phyloP scores from a whole-genome alignment of 352 stramenopile species.

The Detonula confervacea region DNA sequence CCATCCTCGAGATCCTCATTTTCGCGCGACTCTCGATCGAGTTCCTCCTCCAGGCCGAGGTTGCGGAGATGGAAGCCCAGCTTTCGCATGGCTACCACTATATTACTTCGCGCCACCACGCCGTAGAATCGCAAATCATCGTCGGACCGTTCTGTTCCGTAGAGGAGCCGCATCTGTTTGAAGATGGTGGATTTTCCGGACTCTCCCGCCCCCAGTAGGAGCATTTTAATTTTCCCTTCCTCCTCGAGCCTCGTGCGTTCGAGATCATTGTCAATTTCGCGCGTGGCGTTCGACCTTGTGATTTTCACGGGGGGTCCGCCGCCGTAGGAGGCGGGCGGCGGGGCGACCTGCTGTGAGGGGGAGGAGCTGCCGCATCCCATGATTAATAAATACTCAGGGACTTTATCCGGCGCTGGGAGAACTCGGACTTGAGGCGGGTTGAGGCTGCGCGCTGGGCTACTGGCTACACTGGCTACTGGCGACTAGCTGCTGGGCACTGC shows the following conservation, averaged over 20 bases:
- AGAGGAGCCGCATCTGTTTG: slow-evolving; percentile 87
- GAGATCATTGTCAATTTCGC: slow-evolving; percentile 38
- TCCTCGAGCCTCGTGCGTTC: slow-evolving; percentile 63
- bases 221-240: slow-evolving; percentile 92
- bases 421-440: too few species aligned
- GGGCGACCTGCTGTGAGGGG: slow-evolving; percentile 1
- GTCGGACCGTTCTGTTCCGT: slow-evolving; percentile 69
- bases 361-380: slow-evolving; percentile 48
- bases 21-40: slow-evolving; percentile 66
- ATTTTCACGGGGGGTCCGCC: slow-evolving; percentile 1
- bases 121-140: slow-evolving; percentile 83
- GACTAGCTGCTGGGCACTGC: too few species aligned
- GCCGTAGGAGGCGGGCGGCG: neutral
- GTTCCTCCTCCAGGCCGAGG: slow-evolving; percentile 66
- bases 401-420: too few species aligned
- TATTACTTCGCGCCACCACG: slow-evolving; percentile 80
- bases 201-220: slow-evolving; percentile 93
- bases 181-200: slow-evolving; percentile 94
- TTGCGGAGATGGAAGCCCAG: slow-evolving; percentile 67
- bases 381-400: too few species aligned
- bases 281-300: slow-evolving; percentile 1
- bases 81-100: slow-evolving; percentile 78
- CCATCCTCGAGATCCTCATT: slow-evolving; percentile 37
- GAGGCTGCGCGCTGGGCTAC: too few species aligned
- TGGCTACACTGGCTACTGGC: too few species aligned